Evolutionary conservation across 164 flowering plant genomes (phyloP), one percentile per base, ranked within the genome.

Genomic region (Amborella trichopoda): DNA sequence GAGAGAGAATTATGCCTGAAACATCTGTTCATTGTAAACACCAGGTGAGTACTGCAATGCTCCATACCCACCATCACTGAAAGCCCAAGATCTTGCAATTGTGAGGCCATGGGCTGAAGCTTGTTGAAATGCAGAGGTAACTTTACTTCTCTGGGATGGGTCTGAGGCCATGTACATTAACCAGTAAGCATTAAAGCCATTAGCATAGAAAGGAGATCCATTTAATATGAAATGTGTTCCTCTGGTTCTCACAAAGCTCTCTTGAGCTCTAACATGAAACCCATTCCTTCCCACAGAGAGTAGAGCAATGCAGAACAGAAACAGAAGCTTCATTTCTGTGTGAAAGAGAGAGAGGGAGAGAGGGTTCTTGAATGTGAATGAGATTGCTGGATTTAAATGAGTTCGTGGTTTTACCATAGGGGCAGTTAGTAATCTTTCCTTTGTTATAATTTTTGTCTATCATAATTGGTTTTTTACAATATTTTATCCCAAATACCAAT

Each of bases 101-200:
- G 71, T 66, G 26, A 88, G 83, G 37, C 88, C 85, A 61, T 68
- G 64, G 13, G 37, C 46, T 2, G 66, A 41, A 49, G 94, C 91
- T 48, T 81, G 58, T 55, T 70, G 63, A 55, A 88, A 80, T 1
- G 72, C 81, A 39, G 73, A 33, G 0, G 91, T 45, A 12, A 81
- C 69, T 57, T 76, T 79, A 59, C 44, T 16, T 56, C 78, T 71
- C 60, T 64, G 70, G 23, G 83, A 69, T 22, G 83, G 76, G 32
- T 79, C 73, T 18, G 88, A 65, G 11, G 71, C 94, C 13, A 70
- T 17, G 41, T 46, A 62, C 91, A 88, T 83, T 25, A 88, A 49
- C 96, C 96, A 88, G 51, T 88, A 83, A 5, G 96, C 85, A 64
- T 88, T 88, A 66, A 88, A 88, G 39, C 96, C 96, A 60, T 88